Evolutionary conservation across 2,329 filamentous ascomycete species (phyloP), one percentile per base, ranked within the genome.

Genomic region (Cylindrodendrum hubeiense): DNA sequence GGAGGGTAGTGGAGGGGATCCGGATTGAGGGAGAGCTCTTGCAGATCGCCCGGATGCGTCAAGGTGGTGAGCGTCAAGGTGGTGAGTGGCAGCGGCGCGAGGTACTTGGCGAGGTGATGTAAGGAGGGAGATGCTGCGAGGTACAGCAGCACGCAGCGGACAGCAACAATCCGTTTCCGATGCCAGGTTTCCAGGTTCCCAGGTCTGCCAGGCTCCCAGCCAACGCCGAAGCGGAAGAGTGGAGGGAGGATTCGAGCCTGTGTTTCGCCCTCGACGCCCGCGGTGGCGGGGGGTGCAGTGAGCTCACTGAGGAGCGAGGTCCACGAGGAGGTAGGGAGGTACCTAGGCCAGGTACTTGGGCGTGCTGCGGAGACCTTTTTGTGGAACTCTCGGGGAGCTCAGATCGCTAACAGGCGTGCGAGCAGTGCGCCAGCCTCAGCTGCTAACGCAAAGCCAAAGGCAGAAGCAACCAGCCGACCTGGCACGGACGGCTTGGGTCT

Each of bases 41-140:
- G 67, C 64, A 71, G 70, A 74, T 74, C 72, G 56, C 69, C 67
- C 64, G 57, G 57, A 57, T 67, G 53, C 63, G 64, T 8, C 12
- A 28, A 28, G 28, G 28, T 30, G 6, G 9, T 10, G 12, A 12
- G 8, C 12, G 28, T 8, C 7, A 30, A 30, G 28, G 28, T 30
- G 8, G 54, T 50, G 24, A 39, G 51, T 51, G 26, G 52, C 56
- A 19, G 63, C 28, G 51, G 52, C 4, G 28, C 28, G 28, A 30
- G 28, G 12, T 30, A 30, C 28, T 12, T 8, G 28, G 12, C 28
- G 28, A n/a, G n/a, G n/a, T n/a, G n/a, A n/a, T n/a, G n/a, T n/a
- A n/a, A n/a, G n/a, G n/a, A n/a, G n/a, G n/a, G n/a, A n/a, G n/a
- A n/a, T n/a, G n/a, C n/a, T n/a, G n/a, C n/a, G n/a, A n/a, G n/a